Base-by-base conservation (phyloP, 805 yeast species). In the Metschnikowia lochheadii region DNA sequence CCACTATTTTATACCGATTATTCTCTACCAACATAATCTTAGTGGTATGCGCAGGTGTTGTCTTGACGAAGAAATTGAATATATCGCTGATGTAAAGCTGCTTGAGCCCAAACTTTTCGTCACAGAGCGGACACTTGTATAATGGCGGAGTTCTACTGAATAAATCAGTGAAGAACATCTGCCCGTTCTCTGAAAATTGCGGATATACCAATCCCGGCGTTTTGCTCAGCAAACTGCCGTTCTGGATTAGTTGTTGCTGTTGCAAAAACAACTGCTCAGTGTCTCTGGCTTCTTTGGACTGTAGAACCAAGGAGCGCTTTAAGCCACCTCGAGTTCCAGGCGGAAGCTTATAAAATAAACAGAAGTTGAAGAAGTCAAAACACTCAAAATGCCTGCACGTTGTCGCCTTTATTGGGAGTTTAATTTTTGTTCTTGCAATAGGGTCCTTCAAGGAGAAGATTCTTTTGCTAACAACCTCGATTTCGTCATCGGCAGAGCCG, bases 51-150 rank as follows among this genome's bases (percentile, higher is more conserved):
- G 41, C 49, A 2, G 76, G 75, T 0, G 77, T 70, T 17, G 66
- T 65, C 49, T 69, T 72, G 35, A 73, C 71, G 49, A 74, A 73
- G 52, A 63, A 73, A 48, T 73, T 74, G 62, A 65, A 70, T 6
- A 71, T 61, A 48, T 73, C 76, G 47, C 72, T 66, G 18, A 74
- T 69, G 46, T 59, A 60, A 17, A 74, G 55, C 44, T 70, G 71
- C 45, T 58, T 61, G 38, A 73, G 58, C 17, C 62, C 65, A 49
- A 74, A 73, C 40, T 53, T 50, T 18, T 48, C 53, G 55, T 73
- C 75, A 52, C 78, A 74, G 14, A 73, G 52, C 4, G 78, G 78
- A 53, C 78, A 74, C 49, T 61, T 64, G 60, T 69, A 74, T 2
- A 54, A 49, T 17, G 75, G 75, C 13, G 60, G 56, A 5, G 61